Percentiles rank a stretch among this genome's conserved stretches.
phyloP scores from a whole-genome alignment of 768 basidiomycete species.

The Trametes cinnabarina region DNA sequence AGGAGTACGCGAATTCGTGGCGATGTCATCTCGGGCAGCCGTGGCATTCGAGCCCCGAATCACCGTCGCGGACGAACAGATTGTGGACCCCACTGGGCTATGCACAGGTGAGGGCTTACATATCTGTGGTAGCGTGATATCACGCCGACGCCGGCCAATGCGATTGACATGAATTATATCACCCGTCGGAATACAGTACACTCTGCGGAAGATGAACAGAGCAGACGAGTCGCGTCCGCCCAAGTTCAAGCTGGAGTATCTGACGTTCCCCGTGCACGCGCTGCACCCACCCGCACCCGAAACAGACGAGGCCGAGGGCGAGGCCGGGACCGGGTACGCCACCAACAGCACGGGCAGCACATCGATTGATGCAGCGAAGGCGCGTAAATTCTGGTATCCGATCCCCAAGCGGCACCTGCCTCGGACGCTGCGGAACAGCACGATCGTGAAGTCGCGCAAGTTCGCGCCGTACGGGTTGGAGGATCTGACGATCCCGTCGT shows the following conservation, averaged over 20 bases:
- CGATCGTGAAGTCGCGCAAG: constrained; percentile 44
- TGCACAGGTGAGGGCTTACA: constrained; percentile 67
- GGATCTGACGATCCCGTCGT: constrained; percentile 78
- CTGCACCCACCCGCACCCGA: constrained; percentile 37
- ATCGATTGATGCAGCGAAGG: constrained; percentile 3
- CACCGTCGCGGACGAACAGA: constrained; percentile 71
- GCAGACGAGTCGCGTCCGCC: constrained; percentile 51
- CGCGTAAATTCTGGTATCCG: constrained; percentile 41
- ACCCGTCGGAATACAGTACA: constrained; percentile 50
- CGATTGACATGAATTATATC: constrained; percentile 2
- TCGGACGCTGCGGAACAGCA: constrained; percentile 41
- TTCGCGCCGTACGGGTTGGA: constrained; percentile 69
- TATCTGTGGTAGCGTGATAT: background rate
- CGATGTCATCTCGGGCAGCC: constrained; percentile 58
- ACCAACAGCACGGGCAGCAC: background rate
- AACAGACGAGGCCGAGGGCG: constrained; percentile 19
- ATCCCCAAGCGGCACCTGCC: constrained; percentile 60
- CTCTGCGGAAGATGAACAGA: constrained; percentile 49
- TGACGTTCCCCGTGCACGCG: constrained; percentile 53
- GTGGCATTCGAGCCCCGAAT: constrained; percentile 59
- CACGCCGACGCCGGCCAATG: background rate
- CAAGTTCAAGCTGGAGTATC: constrained; percentile 73
- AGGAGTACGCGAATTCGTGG: constrained; percentile 57
- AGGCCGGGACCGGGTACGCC: too few relatives aligned
- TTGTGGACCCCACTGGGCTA: constrained; percentile 78